These are phyloP conservation scores for Neurospora crassa DNA, from an alignment of 2,329 filamentous ascomycete genomes.

Conservation along the genomic window DNA sequence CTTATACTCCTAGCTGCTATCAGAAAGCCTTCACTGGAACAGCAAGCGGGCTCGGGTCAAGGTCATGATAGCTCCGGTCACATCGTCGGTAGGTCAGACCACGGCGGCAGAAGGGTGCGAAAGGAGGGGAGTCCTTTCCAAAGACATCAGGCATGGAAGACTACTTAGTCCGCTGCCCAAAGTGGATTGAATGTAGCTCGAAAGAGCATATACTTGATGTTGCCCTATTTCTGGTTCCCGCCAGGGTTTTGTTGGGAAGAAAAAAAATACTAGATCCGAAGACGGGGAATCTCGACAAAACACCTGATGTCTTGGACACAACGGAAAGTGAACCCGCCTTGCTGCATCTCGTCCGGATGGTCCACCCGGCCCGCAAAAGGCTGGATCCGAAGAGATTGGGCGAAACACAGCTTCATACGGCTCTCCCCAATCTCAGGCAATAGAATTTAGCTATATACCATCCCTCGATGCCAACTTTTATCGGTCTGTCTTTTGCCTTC, in stretches of 20 bases:
- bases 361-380: not conserved
- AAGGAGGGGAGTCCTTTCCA: too few relatives aligned
- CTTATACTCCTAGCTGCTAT: not conserved
- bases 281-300: too few relatives aligned
- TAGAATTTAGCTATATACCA: too few relatives aligned
- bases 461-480: not conserved
- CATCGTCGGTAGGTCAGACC: too few relatives aligned
- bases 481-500: not conserved
- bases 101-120: constrained; percentile 52
- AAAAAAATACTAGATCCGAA: too few relatives aligned
- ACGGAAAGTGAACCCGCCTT: constrained; percentile 25
- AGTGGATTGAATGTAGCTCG: constrained; percentile 68
- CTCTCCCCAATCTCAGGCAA: not conserved
- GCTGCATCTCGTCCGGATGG: not conserved
- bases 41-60: not conserved
- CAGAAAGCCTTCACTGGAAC: not conserved
- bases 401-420: not conserved
- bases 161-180: constrained; percentile 53
- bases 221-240: too few relatives aligned
- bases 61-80: not conserved
- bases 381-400: not conserved
- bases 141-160: constrained; percentile 40
- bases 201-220: constrained; percentile 59
- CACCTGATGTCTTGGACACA: constrained; percentile 5
- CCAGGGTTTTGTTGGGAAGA: too few relatives aligned